Evolutionary conservation across 2,329 filamentous ascomycete species (phyloP), one percentile per base, ranked within the genome.

Genomic region (Exophiala dermatitidis): DNA sequence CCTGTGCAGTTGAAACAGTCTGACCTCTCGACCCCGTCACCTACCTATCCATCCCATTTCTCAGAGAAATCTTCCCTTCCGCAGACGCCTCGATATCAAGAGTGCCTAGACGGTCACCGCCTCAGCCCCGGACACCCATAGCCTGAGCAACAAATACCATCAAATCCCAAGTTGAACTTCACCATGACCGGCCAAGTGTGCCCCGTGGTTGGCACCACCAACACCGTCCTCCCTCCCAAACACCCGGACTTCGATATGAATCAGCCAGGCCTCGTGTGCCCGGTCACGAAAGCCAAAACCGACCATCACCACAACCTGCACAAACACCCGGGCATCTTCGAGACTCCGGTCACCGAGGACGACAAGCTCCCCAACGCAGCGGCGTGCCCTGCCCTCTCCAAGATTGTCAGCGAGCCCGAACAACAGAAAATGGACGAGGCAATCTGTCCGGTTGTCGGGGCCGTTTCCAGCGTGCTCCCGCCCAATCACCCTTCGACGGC

Each of bases 141-240:
- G 19, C 19, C 19, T 1, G 19, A 19, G 19, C 19, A 19, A 2
- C 19, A 19, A 19, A 19, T 19, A 19, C 19, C 19, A 2, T 19
- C 19, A 19, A 19, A 37, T 26, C 7, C n/a, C 31, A 41, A 41
- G 4, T 38, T 9, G 12, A 41, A 28, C 31, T 19, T 37, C 41
- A 38, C 29, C 48, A 52, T 50, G 45, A 47, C 46, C 19, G 51
- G 57, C 43, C 53, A 61, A 59, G 61, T 62, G 30, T 63, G 61
- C 42, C 61, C 61, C 12, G 46, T 63, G 12, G 61, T 63, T 34
- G 61, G 61, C 9, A 63, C 61, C 4, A 63, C 61, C 42, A 63
- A 63, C 48, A 60, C 59, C 3, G 53, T 63, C 50, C 56, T 63
- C 12, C 61, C 61, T 40, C 61, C 61, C 10, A 44, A 53, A 44